Evolutionary conservation across 2,329 filamentous ascomycete species (phyloP).

Genomic region (Fusarium newnesense): DNA sequence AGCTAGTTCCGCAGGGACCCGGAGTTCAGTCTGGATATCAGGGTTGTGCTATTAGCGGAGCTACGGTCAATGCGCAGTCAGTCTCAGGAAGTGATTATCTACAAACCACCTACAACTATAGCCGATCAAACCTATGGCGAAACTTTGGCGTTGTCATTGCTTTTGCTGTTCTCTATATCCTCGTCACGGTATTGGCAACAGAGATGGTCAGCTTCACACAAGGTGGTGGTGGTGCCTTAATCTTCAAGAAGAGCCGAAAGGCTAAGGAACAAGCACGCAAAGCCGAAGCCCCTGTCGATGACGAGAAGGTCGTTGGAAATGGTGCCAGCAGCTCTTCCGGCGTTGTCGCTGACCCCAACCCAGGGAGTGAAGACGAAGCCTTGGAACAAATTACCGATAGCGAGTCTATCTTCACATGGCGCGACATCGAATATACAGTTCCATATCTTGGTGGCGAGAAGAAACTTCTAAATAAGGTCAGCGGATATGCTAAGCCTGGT

Average conservation of each 20-base stretch:
- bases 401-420: conserved; percentile 72
- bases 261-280: conserved; percentile 57
- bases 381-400: conserved; percentile 46
- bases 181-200: conserved; percentile 35
- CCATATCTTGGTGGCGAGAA: conserved; percentile 54
- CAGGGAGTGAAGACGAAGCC: conserved; percentile 9
- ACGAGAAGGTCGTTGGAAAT: conserved; percentile 39
- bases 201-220: conserved; percentile 49
- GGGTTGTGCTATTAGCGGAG: conserved; percentile 66
- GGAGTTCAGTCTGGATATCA: conserved; percentile 56
- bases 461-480: conserved; percentile 61
- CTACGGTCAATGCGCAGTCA: conserved; percentile 42
- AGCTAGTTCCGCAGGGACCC: conserved; percentile 60
- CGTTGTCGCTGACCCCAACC: conserved; percentile 7
- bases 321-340: conserved; percentile 1
- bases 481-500: conserved; percentile 82
- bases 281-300: conserved; percentile 40
- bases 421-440: conserved; percentile 77
- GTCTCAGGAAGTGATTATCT: conserved; percentile 68
- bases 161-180: conserved; percentile 30
- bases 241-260: conserved; percentile 75
- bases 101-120: conserved; percentile 58
- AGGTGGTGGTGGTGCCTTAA: conserved; percentile 73
- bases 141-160: conserved; percentile 39
- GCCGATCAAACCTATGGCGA: conserved; percentile 35